These are phyloP conservation scores for Gaultheria prostrata DNA, from an alignment of 148 eudicot species.

Conservation along the genomic window DNA sequence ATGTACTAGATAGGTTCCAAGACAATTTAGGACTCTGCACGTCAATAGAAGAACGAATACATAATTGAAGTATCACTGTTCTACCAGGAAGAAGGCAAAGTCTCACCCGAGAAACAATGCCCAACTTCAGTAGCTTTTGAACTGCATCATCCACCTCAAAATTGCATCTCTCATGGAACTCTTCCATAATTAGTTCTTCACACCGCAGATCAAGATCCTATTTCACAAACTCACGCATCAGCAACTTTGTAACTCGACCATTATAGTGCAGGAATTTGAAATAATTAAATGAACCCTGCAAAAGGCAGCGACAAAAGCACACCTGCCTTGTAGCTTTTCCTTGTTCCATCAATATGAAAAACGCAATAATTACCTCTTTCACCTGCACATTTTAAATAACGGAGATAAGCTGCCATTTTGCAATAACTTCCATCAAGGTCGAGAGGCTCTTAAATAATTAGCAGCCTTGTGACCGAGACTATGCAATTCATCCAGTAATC, in stretches of 20 bases:
- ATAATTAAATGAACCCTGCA: background rate
- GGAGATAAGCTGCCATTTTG: background rate
- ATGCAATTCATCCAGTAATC: background rate
- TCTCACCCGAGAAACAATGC: slow-evolving; percentile 85
- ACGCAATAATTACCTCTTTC: slow-evolving; percentile 78
- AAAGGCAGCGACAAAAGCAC: slow-evolving; percentile 9
- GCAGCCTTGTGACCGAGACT: background rate
- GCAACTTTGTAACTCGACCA: background rate
- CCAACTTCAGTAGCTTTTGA: slow-evolving; percentile 75
- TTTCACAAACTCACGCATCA: slow-evolving; percentile 4
- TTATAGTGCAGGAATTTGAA: background rate
- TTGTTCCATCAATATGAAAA: slow-evolving; percentile 85
- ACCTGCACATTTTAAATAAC: slow-evolving; percentile 45
- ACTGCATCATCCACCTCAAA: slow-evolving; percentile 98
- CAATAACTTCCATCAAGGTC: background rate
- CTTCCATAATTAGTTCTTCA: slow-evolving; percentile 84
- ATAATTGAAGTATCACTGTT: background rate
- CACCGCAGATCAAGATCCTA: slow-evolving; percentile 88
- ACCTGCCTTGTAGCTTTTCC: slow-evolving; percentile 88
- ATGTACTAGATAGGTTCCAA: background rate
- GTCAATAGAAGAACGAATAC: background rate
- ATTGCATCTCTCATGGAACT: slow-evolving; percentile 77
- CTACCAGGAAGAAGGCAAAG: background rate
- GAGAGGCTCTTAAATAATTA: background rate
- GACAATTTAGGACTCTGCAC: background rate